Percentiles rank a stretch among this genome's conserved stretches.
Conservation (phyloP, 164 flowering plant species). For the Amborella trichopoda region DNA sequence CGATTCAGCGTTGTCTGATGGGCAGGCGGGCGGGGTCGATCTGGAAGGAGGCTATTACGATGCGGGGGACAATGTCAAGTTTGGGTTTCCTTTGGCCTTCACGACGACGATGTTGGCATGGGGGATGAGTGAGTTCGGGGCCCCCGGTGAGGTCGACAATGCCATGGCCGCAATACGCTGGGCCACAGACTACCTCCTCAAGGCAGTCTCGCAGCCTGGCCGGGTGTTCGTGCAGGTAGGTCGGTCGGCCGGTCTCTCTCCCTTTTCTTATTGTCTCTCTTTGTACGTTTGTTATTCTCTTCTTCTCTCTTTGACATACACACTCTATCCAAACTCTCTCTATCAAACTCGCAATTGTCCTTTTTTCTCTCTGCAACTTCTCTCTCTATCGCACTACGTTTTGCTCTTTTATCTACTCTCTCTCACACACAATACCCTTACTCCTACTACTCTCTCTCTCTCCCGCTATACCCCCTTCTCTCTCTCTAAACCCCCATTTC, state of each 20-base stretch:
- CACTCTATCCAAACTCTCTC: not conserved
- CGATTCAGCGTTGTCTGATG: constrained; percentile 73
- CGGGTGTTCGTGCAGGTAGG: constrained; percentile 28
- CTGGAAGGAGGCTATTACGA: constrained; percentile 91
- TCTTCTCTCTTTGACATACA: not conserved
- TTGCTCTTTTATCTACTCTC: no score
- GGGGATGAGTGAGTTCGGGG: constrained; percentile 88
- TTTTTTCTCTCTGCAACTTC: no score
- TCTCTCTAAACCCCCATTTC: no score
- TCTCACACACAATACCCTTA: no score
- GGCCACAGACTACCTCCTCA: constrained; percentile 80
- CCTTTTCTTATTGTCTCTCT: not conserved
- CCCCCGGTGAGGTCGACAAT: constrained; percentile 42
- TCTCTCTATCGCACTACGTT: no score
- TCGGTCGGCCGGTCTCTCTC: not conserved
- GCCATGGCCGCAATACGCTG: constrained; percentile 66
- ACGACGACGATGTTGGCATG: constrained; percentile 84
- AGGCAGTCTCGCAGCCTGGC: constrained; percentile 65
- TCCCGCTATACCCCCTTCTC: no score
- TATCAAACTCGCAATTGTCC: not conserved
- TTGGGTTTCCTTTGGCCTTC: constrained; percentile 92
- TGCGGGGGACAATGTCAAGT: constrained; percentile 92
- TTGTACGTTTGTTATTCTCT: not conserved
- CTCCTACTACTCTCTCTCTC: no score
- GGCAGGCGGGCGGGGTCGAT: constrained; percentile 33